Percentiles rank a stretch among this genome's conserved stretches.
phyloP scores from a whole-genome alignment of 495 filamentous ascomycete genomes.

The Pyrenula massariospora region DNA sequence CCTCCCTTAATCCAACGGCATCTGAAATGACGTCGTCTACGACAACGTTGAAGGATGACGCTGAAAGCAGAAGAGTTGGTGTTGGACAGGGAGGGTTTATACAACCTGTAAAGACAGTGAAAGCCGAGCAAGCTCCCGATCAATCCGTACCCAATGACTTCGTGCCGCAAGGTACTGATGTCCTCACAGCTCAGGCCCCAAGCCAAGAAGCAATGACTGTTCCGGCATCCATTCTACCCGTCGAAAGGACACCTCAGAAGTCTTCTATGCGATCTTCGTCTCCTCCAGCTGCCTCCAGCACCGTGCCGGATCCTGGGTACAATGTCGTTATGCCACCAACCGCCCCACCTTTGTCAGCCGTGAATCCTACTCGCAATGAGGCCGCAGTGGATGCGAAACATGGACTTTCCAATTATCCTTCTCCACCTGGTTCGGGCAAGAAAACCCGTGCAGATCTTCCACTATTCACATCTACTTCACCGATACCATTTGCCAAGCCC shows the following conservation, averaged over 20 bases:
- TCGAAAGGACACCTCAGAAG: neutral
- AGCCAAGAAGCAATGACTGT: conserved; percentile 1
- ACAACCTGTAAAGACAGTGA: neutral
- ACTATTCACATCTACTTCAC: conserved; percentile 35
- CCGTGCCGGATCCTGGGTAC: neutral
- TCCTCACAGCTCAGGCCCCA: conserved; percentile 3
- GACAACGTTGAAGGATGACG: neutral
- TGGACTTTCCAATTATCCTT: conserved; percentile 12
- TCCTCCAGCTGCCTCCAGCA: neutral
- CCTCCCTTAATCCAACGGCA: neutral
- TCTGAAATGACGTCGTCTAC: neutral
- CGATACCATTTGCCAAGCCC: conserved; percentile 35
- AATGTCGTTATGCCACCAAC: neutral
- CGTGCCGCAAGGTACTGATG: neutral
- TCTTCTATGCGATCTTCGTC: neutral
- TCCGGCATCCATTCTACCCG: neutral
- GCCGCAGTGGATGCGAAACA: neutral
- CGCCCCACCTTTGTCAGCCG: too few relatives aligned
- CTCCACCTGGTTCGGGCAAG: conserved; percentile 19
- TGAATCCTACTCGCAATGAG: neutral
- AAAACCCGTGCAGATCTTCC: conserved; percentile 34
- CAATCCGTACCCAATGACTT: neutral
- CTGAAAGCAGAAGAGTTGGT: neutral
- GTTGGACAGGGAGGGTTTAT: neutral
- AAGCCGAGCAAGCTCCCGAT: neutral